These are phyloP conservation scores for Iberis amara DNA, from an alignment of 441 rosid genomes.

Conservation along the genomic window DNA sequence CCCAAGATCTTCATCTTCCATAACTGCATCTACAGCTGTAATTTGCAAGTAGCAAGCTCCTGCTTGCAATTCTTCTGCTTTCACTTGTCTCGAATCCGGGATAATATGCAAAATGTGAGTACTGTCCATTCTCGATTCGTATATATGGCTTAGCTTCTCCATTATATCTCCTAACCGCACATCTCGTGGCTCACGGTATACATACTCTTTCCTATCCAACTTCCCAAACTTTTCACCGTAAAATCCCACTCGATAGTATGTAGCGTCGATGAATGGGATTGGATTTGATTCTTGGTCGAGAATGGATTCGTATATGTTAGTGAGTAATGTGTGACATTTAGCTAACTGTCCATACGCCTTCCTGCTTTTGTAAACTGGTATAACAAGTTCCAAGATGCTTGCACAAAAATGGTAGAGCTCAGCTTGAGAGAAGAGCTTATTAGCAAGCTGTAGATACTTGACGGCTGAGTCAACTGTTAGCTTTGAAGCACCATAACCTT, in stretches of 20 bases:
- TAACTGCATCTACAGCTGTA: constrained; percentile 95
- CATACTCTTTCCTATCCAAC: constrained; percentile 77
- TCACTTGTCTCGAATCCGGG: constrained; percentile 94
- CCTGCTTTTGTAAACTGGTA: constrained; percentile 94
- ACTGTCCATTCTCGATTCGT: constrained; percentile 88
- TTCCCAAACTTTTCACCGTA: constrained; percentile 91
- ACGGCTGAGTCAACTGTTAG: constrained; percentile 99
- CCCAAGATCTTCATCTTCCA: constrained; percentile 99
- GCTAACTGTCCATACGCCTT: constrained; percentile 96
- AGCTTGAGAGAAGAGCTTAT: constrained; percentile 94
- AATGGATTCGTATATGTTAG: constrained; percentile 82
- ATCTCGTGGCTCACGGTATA: constrained; percentile 96
- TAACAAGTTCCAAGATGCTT: constrained; percentile 91
- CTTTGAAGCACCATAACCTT: constrained; percentile 98
- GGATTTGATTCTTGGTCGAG: constrained; percentile 97
- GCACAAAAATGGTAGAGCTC: constrained; percentile 98
- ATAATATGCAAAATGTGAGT: constrained; percentile 80
- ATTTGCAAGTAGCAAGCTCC: constrained; percentile 95
- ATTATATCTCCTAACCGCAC: constrained; percentile 98
- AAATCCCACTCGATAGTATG: constrained; percentile 95
- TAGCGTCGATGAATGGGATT: constrained; percentile 93
- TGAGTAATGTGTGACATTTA: constrained; percentile 85
- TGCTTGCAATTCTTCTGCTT: constrained; percentile 92
- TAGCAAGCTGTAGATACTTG: constrained; percentile 91
- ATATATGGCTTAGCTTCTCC: constrained; percentile 97